Conservation (phyloP, 768 basidiomycete species). For the Agaricus blazei region DNA sequence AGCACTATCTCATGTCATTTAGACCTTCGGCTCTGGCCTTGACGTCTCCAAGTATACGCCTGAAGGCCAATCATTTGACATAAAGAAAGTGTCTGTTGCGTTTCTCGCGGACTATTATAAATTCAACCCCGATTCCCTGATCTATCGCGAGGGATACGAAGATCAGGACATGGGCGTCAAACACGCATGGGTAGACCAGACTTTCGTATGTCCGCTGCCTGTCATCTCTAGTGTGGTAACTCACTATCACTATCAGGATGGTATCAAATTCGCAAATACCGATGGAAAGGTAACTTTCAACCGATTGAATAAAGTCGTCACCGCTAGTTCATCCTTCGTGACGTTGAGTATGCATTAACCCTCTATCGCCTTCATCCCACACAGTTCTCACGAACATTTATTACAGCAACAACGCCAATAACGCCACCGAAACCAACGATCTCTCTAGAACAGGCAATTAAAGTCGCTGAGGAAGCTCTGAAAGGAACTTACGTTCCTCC, state of each 20-base stretch:
- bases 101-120: conserved; percentile 21
- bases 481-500: conserved; percentile 2
- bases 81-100: conserved; percentile 20
- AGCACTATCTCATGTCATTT: neutral
- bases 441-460: conserved; percentile 1
- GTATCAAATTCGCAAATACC: conserved; percentile 27
- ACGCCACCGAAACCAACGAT: neutral
- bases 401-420: conserved; percentile 1
- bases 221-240: neutral
- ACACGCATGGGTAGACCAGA: conserved; percentile 12
- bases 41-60: conserved; percentile 20
- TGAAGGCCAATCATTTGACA: conserved; percentile 13
- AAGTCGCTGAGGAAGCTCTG: conserved; percentile 1
- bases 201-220: neutral
- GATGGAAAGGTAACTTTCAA: conserved; percentile 31
- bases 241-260: conserved; percentile 15
- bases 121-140: conserved; percentile 15
- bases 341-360: conserved; percentile 19
- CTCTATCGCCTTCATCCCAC: neutral
- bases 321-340: conserved; percentile 29
- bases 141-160: conserved; percentile 22
- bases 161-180: conserved; percentile 15
- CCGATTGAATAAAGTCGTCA: conserved; percentile 20
- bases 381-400: neutral
- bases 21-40: conserved; percentile 27